Evolutionary conservation across 1,284 basidiomycete genomes (phyloP), one percentile per base, ranked within the genome.

Genomic region (Trametes pubescens): DNA sequence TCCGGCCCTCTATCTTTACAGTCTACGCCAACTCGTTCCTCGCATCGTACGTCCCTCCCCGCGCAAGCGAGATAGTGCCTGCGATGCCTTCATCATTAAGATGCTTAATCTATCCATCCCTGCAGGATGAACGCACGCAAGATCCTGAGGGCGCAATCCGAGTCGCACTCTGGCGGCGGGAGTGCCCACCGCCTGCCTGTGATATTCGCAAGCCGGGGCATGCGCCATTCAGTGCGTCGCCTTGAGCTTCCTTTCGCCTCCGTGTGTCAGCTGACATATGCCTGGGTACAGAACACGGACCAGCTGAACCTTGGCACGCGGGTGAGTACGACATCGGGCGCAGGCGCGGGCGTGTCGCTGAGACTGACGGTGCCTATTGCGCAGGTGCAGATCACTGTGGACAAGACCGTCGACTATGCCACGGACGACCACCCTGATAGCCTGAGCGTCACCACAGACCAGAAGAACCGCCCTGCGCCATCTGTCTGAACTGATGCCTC

Each of bases 311-410:
- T 69, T 44, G 62, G 64, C 48, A 66, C 67, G 48, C 63, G 65
- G 51, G 64, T 68, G 51, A 51, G 62, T 64, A 46, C 43, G 49
- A 58, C 56, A 52, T 51, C 61, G 47, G 56, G 21, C 37, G 34
- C 46, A 34, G 38, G 16, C 24, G 18, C 32, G 35, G 44, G 61
- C 55, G 54, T 51, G 43, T 21, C 53, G 64, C 62, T 62, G n/a
- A n/a, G n/a, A n/a, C n/a, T n/a, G 61, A 62, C 43, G 37, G 22
- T 51, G 9, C 61, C 59, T 26, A 48, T 57, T 47, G 13, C 14
- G 48, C 38, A 71, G 72, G 60, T 72, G 61, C 68, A 75, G 65
- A 73, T 75, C 61, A 73, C 67, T 37, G 71, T 75, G 35, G 70
- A 75, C 66, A 69, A 73, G 65, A 73, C 73, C 18, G 62, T 73